Base-by-base conservation (phyloP, 495 filamentous ascomycete species). In the Cudoniella acicularis region DNA sequence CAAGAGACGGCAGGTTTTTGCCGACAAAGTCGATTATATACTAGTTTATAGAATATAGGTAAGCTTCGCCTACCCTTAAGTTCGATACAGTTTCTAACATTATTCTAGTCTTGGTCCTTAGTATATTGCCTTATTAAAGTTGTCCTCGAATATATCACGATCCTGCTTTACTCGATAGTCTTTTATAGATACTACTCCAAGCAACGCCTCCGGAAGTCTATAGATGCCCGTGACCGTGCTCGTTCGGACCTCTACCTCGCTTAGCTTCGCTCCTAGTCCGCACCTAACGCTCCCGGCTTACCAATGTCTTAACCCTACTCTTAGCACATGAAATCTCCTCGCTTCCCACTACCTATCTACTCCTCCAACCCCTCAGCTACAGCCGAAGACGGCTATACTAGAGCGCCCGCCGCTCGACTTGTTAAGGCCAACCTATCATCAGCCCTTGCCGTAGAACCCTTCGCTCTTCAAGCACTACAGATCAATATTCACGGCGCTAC, bases 71-170 rank as follows among this genome's bases (percentile, higher is more conserved):
- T n/a, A n/a, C n/a, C n/a, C n/a, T 17, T 8, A 18, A 27, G 16
- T 47, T 50, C 22, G 16, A 18, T 6, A 18, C 11, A 22, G 21
- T n/a, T 6, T 9, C 70, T 75, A 68, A 77, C 62, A 20, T 3
- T 49, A 13, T 30, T 57, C 27, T 67, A 96, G 88, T 90, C 96
- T 74, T 99, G 94, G 94, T 83, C 88, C 17, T 83, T 99, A 49
- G 87, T 99, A 64, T 99, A 95, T 79, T 89, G 89, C 69, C 88
- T 99, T 68, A 98, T 99, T 74, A 95, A 99, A 77, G 81, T 99
- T 61, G 88, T 95, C 54, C 81, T 99, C 62, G 94, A 99, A 71
- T 79, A 87, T 64, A 83, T 99, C 72, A 89, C 89, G 63, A 96
- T 99, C 70, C 73, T 83, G 30, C 87, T 99, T 68, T 99, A 99